A percentile compares a stretch with the other conserved stretches of the same genome.
Evolutionary conservation across 805 yeast species (phyloP).

Genomic region (Wickerhamomyces queroliae): DNA sequence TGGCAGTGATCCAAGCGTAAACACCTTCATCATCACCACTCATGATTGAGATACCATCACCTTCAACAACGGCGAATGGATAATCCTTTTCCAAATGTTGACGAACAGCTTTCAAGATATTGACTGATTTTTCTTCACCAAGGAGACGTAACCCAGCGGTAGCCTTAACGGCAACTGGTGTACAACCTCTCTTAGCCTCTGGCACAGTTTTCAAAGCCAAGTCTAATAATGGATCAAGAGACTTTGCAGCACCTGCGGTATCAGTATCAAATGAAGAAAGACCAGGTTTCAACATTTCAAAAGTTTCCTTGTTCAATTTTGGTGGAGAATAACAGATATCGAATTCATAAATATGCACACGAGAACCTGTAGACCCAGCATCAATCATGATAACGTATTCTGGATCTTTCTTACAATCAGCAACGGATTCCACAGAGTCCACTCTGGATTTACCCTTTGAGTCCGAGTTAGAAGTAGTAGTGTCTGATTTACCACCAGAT

Average conservation of each 20-base stretch:
- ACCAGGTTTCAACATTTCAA: constrained; percentile 90
- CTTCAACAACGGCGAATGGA: constrained; percentile 89
- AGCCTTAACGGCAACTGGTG: constrained; percentile 96
- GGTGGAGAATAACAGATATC: constrained; percentile 87
- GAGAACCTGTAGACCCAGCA: constrained; percentile 97
- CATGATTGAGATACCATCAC: constrained; percentile 88
- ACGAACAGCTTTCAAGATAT: constrained; percentile 73
- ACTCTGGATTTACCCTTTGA: constrained; percentile 1
- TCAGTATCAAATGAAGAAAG: constrained; percentile 80
- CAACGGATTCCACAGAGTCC: constrained; percentile 7
- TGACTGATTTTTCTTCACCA: constrained; percentile 67
- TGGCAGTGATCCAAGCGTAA: constrained; percentile 97
- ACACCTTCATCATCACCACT: constrained; percentile 97
- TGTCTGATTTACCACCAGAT: constrained; percentile 2
- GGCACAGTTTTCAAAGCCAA: constrained; percentile 79
- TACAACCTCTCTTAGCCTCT: constrained; percentile 60
- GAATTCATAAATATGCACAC: constrained; percentile 91
- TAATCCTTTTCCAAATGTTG: constrained; percentile 68
- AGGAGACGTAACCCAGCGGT: constrained; percentile 92
- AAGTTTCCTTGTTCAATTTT: constrained; percentile 67
- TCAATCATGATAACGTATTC: constrained; percentile 91
- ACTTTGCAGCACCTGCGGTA: constrained; percentile 79
- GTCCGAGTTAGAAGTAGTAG: not conserved
- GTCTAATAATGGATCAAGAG: constrained; percentile 77
- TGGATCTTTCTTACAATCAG: constrained; percentile 34